Evolutionary conservation across 495 filamentous ascomycete species (phyloP).

Genomic region (Hypoxylon subgilvum): DNA sequence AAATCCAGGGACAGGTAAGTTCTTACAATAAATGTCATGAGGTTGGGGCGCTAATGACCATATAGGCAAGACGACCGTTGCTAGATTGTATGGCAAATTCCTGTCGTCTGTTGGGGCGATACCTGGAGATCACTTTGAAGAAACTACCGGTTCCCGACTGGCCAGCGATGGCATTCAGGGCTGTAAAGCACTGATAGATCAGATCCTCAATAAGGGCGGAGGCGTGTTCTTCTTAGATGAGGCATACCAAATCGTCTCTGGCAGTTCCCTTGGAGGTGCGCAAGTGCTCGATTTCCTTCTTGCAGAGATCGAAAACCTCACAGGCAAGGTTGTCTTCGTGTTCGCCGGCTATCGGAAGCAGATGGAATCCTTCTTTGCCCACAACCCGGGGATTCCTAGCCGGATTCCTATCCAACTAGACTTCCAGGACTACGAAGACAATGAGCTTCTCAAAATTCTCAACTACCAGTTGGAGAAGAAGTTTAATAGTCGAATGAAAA

Average conservation of each 20-base stretch:
- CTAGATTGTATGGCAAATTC: conserved; percentile 75
- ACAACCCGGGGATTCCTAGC: conserved; percentile 77
- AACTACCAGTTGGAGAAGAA: conserved; percentile 59
- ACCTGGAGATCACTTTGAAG: conserved; percentile 60
- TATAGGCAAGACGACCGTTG: conserved; percentile 80
- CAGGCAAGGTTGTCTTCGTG: conserved; percentile 77
- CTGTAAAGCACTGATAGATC: conserved; percentile 65
- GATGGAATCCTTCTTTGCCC: conserved; percentile 81
- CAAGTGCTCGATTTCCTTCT: conserved; percentile 77
- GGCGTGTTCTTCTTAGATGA: conserved; percentile 80
- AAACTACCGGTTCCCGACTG: conserved; percentile 73
- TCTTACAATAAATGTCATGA: neutral
- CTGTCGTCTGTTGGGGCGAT: conserved; percentile 66
- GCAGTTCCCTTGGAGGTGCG: conserved; percentile 56
- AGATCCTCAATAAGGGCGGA: conserved; percentile 62
- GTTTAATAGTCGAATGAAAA: conserved; percentile 60
- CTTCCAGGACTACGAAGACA: conserved; percentile 74
- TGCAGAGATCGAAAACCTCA: conserved; percentile 74
- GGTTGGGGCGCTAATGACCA: conserved; percentile 15
- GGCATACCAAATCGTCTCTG: conserved; percentile 75
- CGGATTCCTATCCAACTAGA: conserved; percentile 70
- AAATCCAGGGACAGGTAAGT: conserved; percentile 77
- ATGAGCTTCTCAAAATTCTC: conserved; percentile 68
- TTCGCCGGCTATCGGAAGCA: conserved; percentile 77
- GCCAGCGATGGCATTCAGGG: conserved; percentile 65